Conservation (phyloP, 345 rosid species). For the Alliaria petiolata region DNA sequence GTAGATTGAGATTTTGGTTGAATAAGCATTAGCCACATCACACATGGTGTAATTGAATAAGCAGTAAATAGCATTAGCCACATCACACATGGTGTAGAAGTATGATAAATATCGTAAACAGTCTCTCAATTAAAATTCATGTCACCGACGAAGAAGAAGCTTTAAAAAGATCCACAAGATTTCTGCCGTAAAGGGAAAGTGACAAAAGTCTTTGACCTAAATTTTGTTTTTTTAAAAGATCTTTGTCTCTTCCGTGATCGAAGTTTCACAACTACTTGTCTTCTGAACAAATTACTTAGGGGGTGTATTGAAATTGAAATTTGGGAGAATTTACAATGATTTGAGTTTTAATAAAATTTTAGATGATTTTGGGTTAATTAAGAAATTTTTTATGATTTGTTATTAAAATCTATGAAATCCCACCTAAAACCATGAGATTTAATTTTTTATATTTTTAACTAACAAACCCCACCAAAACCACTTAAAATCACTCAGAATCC, state of each 20-base stretch:
- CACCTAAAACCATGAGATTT: no score
- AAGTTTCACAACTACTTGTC: constrained; percentile 24
- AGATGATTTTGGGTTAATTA: no score
- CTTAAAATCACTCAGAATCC: no score
- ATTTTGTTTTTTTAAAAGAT: neutral
- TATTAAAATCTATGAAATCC: no score
- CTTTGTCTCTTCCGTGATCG: constrained; percentile 29
- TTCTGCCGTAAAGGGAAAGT: constrained; percentile 27
- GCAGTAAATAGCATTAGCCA: no score
- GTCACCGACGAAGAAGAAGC: constrained; percentile 31
- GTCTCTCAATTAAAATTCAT: neutral
- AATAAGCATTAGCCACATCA: constrained; percentile 5
- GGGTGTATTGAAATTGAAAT: neutral
- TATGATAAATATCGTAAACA: neutral
- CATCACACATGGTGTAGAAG: constrained; percentile 3
- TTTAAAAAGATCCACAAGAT: constrained; percentile 31
- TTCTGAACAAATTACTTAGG: constrained; percentile 9
- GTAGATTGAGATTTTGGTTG: neutral
- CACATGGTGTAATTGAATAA: neutral
- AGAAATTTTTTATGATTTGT: no score
- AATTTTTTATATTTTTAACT: no score
- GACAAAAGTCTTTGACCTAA: constrained; percentile 28
- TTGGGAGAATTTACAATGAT: no score
- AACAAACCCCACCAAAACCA: no score
- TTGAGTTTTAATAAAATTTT: no score